Base-by-base conservation (phyloP, 768 basidiomycete species). In the Floccularia luteovirens region DNA sequence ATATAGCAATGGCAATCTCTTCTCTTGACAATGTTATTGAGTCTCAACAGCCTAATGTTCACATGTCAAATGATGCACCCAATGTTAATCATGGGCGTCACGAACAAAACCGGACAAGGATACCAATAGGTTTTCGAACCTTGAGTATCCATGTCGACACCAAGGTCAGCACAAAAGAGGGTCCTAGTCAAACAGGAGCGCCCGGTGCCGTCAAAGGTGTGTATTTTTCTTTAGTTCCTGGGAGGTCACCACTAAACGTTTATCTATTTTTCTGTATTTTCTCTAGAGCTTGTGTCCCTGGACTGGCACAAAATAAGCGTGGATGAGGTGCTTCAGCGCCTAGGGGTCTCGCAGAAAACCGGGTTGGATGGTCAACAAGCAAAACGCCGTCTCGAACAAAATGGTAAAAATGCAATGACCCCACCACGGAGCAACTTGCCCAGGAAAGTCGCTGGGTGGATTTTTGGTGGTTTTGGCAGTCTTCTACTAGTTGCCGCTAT, bases 381-480 rank as follows among this genome's bases (percentile, higher is more conserved):
- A 14, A 59, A 63, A 14, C 66, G 74, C 3, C 63, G 72, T 14
- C 55, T 66, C 3, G 50, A 63, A 8, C 49, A 49, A 0, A 53
- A 67, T 44, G 79, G 78, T 7, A 66, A 64, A 44, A 81, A 81
- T 49, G 58, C 58, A 25, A 66, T 78, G 35, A 64, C 63, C 24
- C 72, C 72, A 2, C 74, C 72, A 2, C 68, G 66, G 14, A 66
- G 51, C 21, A 69, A 72, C 43, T 54, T 53, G 36, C 53, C 49
- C 30, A 59, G 58, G 32, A 78, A 75, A 57, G 50, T 74, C 25
- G 45, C 73, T n/a, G 65, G 61, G 7, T 79, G 73, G 59, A 46
- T 77, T 6, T 69, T 79, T 44, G 74, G 75, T 24, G 66, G 77
- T 0, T 74, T 79, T 45, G 66, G 66, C 2, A 64, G 59, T 44